Percentiles rank a stretch among this genome's conserved stretches.
These are phyloP conservation scores for Limonomyces culmigenus DNA, from an alignment of 1,284 basidiomycete genomes.

Conservation along the genomic window DNA sequence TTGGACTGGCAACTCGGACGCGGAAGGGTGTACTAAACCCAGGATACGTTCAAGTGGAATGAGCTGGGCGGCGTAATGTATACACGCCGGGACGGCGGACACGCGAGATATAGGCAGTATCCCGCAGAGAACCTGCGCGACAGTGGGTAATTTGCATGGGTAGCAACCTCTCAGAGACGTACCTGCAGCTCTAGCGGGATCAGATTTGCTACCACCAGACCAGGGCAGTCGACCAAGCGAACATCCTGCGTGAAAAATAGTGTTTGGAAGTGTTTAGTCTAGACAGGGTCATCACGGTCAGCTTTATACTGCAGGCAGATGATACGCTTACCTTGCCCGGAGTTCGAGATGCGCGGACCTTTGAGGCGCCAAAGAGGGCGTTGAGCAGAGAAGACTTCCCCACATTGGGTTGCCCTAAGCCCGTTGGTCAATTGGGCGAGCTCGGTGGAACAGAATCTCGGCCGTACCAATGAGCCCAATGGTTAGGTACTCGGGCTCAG, in stretches of 20 bases:
- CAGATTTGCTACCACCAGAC: slow-evolving; percentile 68
- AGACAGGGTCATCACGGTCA: slow-evolving; percentile 2
- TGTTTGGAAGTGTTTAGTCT: slow-evolving; percentile 92
- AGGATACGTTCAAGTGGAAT: slow-evolving; percentile 69
- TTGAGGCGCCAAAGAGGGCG: slow-evolving; percentile 70
- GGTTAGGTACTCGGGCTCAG: slow-evolving; percentile 48
- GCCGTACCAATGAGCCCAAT: slow-evolving; percentile 65
- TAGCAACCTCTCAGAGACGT: no score
- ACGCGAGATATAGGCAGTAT: slow-evolving; percentile 83
- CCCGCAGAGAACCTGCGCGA: slow-evolving; percentile 47
- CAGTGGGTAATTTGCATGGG: no score
- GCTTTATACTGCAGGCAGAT: slow-evolving; percentile 1
- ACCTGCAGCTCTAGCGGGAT: slow-evolving; percentile 72
- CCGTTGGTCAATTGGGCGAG: not conserved
- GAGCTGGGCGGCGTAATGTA: slow-evolving; percentile 48
- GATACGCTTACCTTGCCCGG: slow-evolving; percentile 60
- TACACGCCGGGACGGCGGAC: slow-evolving; percentile 63
- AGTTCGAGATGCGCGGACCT: slow-evolving; percentile 75
- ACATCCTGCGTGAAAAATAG: slow-evolving; percentile 74
- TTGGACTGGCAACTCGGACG: slow-evolving; percentile 18
- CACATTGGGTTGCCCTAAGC: slow-evolving; percentile 77
- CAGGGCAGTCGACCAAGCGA: slow-evolving; percentile 75
- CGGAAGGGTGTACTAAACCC: slow-evolving; percentile 33
- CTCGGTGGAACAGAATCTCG: not conserved
- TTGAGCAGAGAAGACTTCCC: slow-evolving; percentile 88